Evolutionary conservation across 2,329 filamentous ascomycete genomes (phyloP).

Genomic region (Penicillium oxalicum): DNA sequence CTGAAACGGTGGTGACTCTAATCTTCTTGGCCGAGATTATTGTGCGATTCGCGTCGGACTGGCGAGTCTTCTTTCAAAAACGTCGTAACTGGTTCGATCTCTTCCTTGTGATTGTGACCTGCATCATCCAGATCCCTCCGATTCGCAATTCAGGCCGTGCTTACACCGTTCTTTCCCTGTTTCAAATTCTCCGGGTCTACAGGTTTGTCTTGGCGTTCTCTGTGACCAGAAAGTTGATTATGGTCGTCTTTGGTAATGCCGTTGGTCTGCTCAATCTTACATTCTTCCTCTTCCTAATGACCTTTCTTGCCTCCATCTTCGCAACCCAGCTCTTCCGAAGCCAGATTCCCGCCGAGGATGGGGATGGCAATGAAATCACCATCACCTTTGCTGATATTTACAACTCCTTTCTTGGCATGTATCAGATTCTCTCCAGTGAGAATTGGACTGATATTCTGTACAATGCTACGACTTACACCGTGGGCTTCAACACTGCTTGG

Average conservation of each 20-base stretch:
- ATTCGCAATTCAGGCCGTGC: conserved; percentile 65
- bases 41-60: conserved; percentile 70
- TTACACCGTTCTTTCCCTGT: conserved; percentile 85
- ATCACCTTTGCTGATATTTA: conserved; percentile 86
- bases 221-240: conserved; percentile 78
- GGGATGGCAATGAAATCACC: conserved; percentile 55
- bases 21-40: conserved; percentile 76
- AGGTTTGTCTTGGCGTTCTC: conserved; percentile 84
- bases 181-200: conserved; percentile 89
- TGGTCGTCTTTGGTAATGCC: conserved; percentile 81
- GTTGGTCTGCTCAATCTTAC: conserved; percentile 90
- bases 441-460: conserved; percentile 92
- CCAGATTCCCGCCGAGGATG: conserved; percentile 63
- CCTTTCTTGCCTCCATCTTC: conserved; percentile 88
- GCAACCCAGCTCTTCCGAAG: conserved; percentile 89
- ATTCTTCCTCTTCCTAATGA: conserved; percentile 92
- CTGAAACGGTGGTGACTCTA: conserved; percentile 70
- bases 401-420: conserved; percentile 96
- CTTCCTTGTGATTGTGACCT: conserved; percentile 70
- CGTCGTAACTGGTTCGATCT: conserved; percentile 76
- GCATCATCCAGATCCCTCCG: conserved; percentile 75
- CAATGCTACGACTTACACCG: conserved; percentile 65
- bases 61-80: conserved; percentile 70
- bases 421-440: conserved; percentile 91
- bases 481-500: conserved; percentile 69